Evolutionary conservation across 177 flowering plant genomes (phyloP), one percentile per base, ranked within the genome.

Genomic region (Vitis hybrid): DNA sequence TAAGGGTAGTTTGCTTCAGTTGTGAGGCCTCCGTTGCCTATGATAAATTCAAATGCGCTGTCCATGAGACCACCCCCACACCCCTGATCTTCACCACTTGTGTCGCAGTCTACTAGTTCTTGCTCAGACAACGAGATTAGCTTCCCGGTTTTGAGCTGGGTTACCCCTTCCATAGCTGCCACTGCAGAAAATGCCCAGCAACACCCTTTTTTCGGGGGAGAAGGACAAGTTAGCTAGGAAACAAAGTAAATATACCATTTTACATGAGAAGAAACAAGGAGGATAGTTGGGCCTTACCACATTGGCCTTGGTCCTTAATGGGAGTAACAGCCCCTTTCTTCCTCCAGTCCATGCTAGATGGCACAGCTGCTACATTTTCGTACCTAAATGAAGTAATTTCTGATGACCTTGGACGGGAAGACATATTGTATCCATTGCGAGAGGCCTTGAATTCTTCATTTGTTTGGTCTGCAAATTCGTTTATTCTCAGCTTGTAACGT

Each of bases 261-360:
- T 41, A 9, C 9, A 41, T 41, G 48, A 41, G 48, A 41, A 41
- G 32, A 41, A 41, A 41, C 48, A 41, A 41, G 8, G 48, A 41
- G 67, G 4, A 18, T 50, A 3, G 52, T 56, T 48, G 46, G 9
- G 9, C n/a, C 78, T 65, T 70, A 85, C 85, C 88, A 61, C 86
- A 84, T 59, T 77, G 63, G 52, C 85, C 81, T 78, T 84, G 88
- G 67, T 85, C 78, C 69, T 87, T 87, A 32, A 87, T 59, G 4
- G 75, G 73, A 1, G 89, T 83, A 4, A 87, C 87, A 11, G 85
- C 90, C 11, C 87, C 89, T 55, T 82, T 77, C 68, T 67, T 24
- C 50, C 87, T 83, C 91, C 86, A 87, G 58, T 85, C 89, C 65
- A 88, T 63, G 21, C 62, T 69, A 13, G 80, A 0, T 11, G 89